Conservation (phyloP, 768 basidiomycete genomes). For the Sporobolomyces phaffii region DNA sequence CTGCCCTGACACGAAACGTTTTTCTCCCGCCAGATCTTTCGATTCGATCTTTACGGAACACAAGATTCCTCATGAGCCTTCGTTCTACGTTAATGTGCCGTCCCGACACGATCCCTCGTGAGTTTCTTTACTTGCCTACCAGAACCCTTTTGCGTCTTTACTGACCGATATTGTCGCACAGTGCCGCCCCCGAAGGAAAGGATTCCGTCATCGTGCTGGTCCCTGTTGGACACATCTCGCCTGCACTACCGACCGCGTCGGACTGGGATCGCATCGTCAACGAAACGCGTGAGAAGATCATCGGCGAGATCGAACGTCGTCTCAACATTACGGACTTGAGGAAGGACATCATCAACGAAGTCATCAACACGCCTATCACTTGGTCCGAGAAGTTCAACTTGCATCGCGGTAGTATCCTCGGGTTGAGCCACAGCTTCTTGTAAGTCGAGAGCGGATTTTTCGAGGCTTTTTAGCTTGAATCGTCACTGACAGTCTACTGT, state of each 20-base stretch:
- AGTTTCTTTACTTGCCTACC: neutral
- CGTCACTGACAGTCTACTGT: neutral
- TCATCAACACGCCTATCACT: conserved; percentile 48
- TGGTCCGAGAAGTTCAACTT: conserved; percentile 51
- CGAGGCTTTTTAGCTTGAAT: neutral
- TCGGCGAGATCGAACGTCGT: conserved; percentile 42
- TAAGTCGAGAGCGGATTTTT: too few species aligned
- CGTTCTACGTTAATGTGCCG: conserved; percentile 51
- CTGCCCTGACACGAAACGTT: neutral
- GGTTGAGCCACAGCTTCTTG: conserved; percentile 48
- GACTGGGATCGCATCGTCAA: conserved; percentile 27
- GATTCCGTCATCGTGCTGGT: conserved; percentile 49
- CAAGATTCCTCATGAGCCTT: conserved; percentile 49
- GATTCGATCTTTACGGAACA: conserved; percentile 50
- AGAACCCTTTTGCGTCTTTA: too few species aligned
- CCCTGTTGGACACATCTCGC: conserved; percentile 47
- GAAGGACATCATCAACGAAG: conserved; percentile 47
- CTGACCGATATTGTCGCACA: neutral
- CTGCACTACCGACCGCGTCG: conserved; percentile 23
- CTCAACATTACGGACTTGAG: conserved; percentile 44
- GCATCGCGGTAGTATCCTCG: conserved; percentile 50
- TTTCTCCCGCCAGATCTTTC: conserved; percentile 40
- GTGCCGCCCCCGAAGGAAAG: conserved; percentile 48
- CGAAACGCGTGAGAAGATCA: conserved; percentile 27
- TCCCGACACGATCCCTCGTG: conserved; percentile 46